Evolutionary conservation across 2,329 filamentous ascomycete species (phyloP).

Genomic region (Sporothrix luriei): DNA sequence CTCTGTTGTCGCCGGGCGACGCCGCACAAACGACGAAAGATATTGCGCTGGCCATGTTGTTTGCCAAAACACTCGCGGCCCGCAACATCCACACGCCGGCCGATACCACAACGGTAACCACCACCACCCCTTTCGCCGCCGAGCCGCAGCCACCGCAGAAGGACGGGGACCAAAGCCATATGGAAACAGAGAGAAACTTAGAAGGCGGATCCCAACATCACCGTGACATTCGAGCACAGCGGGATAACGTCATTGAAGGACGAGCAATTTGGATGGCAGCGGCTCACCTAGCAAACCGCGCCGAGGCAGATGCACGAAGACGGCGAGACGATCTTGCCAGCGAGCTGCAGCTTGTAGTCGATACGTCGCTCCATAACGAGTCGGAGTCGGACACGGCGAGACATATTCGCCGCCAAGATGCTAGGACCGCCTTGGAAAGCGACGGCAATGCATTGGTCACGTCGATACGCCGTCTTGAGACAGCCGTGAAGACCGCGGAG

Average conservation of each 20-base stretch:
- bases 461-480: constrained; percentile 1
- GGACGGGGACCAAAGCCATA: background rate
- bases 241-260: background rate
- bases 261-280: background rate
- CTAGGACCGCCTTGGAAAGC: background rate
- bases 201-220: background rate
- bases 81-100: background rate
- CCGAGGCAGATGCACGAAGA: background rate
- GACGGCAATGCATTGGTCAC: background rate
- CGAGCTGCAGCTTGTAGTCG: background rate
- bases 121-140: background rate
- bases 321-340: background rate
- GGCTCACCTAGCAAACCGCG: background rate
- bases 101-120: background rate
- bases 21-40: constrained; percentile 1
- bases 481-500: background rate
- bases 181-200: background rate
- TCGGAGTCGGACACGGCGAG: background rate
- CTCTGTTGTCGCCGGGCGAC: background rate
- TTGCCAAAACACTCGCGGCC: background rate
- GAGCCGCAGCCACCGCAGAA: too few species aligned
- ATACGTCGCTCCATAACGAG: background rate
- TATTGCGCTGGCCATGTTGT: background rate
- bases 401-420: background rate
- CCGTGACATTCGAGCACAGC: background rate